Conservation (phyloP, 352 stramenopile genomes). For the Peronospora farinosa region DNA sequence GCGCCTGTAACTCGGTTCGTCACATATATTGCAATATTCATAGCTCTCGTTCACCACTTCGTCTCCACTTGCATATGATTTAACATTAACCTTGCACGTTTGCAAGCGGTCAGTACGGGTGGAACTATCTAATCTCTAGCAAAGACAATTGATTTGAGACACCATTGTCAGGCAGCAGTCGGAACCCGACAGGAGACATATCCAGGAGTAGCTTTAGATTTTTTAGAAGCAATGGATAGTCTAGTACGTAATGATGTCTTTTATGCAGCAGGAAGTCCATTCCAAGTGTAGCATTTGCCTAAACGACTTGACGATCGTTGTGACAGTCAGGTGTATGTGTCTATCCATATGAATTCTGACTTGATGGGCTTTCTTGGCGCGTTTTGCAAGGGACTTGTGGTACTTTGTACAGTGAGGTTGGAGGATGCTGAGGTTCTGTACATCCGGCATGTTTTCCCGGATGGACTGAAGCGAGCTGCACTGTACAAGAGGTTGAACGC, state of each 20-base stretch:
- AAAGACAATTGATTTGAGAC: too few species aligned
- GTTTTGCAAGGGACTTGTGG: slow-evolving; percentile 5
- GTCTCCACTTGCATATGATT: too few species aligned
- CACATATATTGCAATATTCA: background rate
- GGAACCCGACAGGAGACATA: too few species aligned
- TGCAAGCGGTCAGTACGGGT: background rate
- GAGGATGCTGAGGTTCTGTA: slow-evolving; percentile 17
- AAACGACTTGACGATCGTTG: background rate
- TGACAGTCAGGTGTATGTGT: slow-evolving; percentile 8
- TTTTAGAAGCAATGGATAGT: too few species aligned
- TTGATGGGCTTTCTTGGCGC: slow-evolving; percentile 5
- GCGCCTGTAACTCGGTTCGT: slow-evolving; percentile 7
- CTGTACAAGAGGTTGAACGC: slow-evolving; percentile 11
- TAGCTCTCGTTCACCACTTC: too few species aligned
- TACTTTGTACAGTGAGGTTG: slow-evolving; percentile 14
- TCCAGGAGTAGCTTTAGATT: too few species aligned
- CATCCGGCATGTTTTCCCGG: slow-evolving; percentile 20
- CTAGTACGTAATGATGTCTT: background rate
- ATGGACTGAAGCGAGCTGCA: slow-evolving; percentile 21
- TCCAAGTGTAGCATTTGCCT: too few species aligned
- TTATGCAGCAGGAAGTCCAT: background rate
- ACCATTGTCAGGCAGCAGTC: too few species aligned
- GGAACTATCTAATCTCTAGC: too few species aligned
- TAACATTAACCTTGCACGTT: too few species aligned
- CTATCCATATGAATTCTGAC: background rate